phyloP scores from a whole-genome alignment of 306 rosid genomes.

The Inga laurina region DNA sequence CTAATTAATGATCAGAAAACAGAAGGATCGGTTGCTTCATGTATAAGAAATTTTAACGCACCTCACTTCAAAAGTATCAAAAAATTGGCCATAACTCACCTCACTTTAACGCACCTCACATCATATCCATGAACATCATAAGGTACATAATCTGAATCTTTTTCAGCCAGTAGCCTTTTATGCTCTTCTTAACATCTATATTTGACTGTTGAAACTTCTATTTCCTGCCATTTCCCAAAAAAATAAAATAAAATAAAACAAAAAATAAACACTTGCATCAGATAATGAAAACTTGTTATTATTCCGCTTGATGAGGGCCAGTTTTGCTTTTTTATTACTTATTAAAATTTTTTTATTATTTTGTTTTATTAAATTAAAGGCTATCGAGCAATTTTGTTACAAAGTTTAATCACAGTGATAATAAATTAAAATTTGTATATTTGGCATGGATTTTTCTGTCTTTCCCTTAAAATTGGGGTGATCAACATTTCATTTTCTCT shows the following conservation, averaged over 20 bases:
- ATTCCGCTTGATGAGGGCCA: too few relatives aligned
- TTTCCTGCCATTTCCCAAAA: slow-evolving; percentile 50
- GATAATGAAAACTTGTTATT: background rate
- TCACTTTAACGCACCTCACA: slow-evolving; percentile 50
- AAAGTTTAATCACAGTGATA: too few relatives aligned
- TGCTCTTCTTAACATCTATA: slow-evolving; percentile 72
- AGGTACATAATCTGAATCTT: slow-evolving; percentile 71
- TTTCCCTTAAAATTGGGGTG: background rate
- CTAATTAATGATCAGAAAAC: background rate
- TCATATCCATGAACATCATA: slow-evolving; percentile 72
- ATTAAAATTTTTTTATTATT: too few relatives aligned
- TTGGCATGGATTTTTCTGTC: too few relatives aligned
- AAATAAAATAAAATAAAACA: background rate
- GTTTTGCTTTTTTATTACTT: too few relatives aligned
- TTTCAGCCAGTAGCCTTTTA: slow-evolving; percentile 60
- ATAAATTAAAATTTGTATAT: too few relatives aligned
- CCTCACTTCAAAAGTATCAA: slow-evolving; percentile 75
- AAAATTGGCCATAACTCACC: slow-evolving; percentile 48
- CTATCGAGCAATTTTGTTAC: too few relatives aligned
- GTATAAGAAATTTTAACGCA: slow-evolving; percentile 31
- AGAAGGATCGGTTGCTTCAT: too few relatives aligned
- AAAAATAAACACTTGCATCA: slow-evolving; percentile 11
- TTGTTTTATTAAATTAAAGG: too few relatives aligned
- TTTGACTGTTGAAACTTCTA: slow-evolving; percentile 90
- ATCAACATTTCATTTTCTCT: too few relatives aligned